Percentiles rank a stretch among this genome's conserved stretches.
Evolutionary conservation across 208 protist species (phyloP).

Genomic region (Leishmania martiniquensis): DNA sequence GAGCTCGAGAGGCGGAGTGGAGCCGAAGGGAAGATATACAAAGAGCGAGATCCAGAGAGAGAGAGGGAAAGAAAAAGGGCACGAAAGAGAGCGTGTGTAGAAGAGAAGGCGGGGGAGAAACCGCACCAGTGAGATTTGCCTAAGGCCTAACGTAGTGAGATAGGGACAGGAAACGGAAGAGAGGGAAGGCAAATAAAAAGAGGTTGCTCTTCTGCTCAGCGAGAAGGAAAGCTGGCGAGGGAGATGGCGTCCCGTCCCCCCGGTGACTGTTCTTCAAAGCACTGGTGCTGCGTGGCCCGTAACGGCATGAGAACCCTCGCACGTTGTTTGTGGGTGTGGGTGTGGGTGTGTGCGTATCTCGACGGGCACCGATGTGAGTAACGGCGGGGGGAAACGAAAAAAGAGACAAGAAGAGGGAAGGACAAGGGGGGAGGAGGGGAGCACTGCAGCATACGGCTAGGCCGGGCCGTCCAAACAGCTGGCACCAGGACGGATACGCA

Average conservation of each 20-base stretch:
- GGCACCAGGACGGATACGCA: not conserved
- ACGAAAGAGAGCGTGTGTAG: not conserved
- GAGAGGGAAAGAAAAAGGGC: not conserved
- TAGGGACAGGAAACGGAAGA: not conserved
- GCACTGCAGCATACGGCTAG: not conserved
- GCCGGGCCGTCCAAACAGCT: not conserved
- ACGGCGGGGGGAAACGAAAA: not conserved
- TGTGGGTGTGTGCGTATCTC: too few relatives aligned
- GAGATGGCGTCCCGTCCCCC: not conserved
- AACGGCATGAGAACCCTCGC: not conserved
- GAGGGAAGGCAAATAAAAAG: not conserved
- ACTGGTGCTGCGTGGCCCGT: not conserved
- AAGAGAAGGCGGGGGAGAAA: conserved; percentile 6
- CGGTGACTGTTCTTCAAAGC: not conserved
- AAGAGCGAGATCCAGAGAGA: too few relatives aligned
- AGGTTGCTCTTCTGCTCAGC: not conserved
- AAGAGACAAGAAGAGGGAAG: not conserved
- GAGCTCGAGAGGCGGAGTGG: not conserved
- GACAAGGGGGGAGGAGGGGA: not conserved
- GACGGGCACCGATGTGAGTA: too few relatives aligned
- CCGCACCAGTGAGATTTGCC: not conserved
- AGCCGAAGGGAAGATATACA: too few relatives aligned
- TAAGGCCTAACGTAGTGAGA: not conserved
- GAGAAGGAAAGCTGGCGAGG: not conserved
- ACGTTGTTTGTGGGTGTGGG: not conserved